Evolutionary conservation across 1,284 basidiomycete genomes (phyloP), one percentile per base, ranked within the genome.

Genomic region (Malassezia brasiliensis): DNA sequence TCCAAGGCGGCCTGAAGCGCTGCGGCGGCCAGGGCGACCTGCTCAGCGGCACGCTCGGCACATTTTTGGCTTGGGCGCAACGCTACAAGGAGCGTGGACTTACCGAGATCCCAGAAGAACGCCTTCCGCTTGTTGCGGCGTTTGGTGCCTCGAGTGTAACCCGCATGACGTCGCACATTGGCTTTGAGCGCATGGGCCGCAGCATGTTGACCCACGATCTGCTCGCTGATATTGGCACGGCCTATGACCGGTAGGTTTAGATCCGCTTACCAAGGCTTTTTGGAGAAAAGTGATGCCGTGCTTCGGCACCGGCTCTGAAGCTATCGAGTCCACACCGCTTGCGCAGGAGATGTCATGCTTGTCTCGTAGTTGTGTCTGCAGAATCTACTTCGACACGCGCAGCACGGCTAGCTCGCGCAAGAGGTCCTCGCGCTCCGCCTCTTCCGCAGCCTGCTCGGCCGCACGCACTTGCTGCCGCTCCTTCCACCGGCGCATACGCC

Each of bases 21-120:
- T 91, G 90, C 66, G 93, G 93, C 19, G 91, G 91, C 1, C 93
- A 96, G 75, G 93, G 93, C 0, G 93, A 98, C 76, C 84, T 98
- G 44, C 76, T 98, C 50, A 86, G 85, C 63, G 93, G 93, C 5
- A 81, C 81, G 36, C 84, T 90, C 7, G 91, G 90, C 0, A 83
- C 89, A 0, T 83, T 94, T 72, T 79, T 96, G 58, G 90, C 90
- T 1, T 98, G 93, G 91, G 88, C 86, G 2, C 86, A 86, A 74
- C 89, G 87, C 67, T 96, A 87, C 75, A 86, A 89, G 66, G 82
- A 83, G 38, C 87, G 87, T 7, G 80, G 81, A 1, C 90, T 85
- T 28, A 30, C 48, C 5, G 39, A 44, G 22, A 35, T 56, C 10
- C 34, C 52, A 5, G 31, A 20, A 14, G 20, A n/a, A 8, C 60